Conservation (phyloP, 441 rosid species). For the Brassica balearica region DNA sequence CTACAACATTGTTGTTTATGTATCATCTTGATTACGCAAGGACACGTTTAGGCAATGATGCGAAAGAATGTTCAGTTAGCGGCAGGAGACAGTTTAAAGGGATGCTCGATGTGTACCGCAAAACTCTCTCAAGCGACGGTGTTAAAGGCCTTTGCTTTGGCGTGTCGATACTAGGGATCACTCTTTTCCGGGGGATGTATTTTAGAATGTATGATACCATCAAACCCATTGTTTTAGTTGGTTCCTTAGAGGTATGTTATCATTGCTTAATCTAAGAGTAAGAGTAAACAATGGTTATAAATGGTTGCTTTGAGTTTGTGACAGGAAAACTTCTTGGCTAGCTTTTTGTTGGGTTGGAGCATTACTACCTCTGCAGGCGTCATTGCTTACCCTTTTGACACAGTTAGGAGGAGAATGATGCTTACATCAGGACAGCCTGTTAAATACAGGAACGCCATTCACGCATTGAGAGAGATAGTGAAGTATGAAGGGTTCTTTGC, state of each 20-base stretch:
- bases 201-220: slow-evolving; percentile 77
- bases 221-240: slow-evolving; percentile 84
- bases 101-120: slow-evolving; percentile 74
- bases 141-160: slow-evolving; percentile 76
- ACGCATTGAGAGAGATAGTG: slow-evolving; percentile 72
- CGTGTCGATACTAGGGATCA: slow-evolving; percentile 85
- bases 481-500: slow-evolving; percentile 71
- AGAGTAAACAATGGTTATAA: background rate
- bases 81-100: slow-evolving; percentile 80
- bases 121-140: slow-evolving; percentile 74
- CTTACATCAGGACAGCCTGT: slow-evolving; percentile 83
- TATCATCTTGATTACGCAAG: slow-evolving; percentile 83
- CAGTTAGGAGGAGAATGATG: slow-evolving; percentile 92
- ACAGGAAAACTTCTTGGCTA: slow-evolving; percentile 92
- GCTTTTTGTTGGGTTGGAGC: slow-evolving; percentile 94
- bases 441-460: slow-evolving; percentile 68
- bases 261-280: background rate
- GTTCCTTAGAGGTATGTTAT: slow-evolving; percentile 71
- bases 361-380: slow-evolving; percentile 82
- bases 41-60: slow-evolving; percentile 83
- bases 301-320: slow-evolving; percentile 16
- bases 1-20: slow-evolving; percentile 71
- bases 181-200: slow-evolving; percentile 89
- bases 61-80: slow-evolving; percentile 53
- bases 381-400: slow-evolving; percentile 94